These are phyloP conservation scores for Diversispora eburnea DNA, from an alignment of 192 early-diverging fungal genomes.

Conservation along the genomic window DNA sequence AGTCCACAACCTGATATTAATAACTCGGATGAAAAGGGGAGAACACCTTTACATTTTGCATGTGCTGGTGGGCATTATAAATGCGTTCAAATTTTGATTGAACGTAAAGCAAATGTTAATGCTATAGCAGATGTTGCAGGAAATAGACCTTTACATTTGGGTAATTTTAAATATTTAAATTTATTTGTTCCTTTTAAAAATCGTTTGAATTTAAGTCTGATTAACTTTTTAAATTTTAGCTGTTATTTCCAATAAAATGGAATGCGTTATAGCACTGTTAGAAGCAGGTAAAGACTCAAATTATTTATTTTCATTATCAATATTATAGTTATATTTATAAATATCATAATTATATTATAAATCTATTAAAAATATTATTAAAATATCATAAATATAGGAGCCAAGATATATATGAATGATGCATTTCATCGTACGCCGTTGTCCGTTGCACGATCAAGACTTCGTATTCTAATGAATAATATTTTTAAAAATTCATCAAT, in stretches of 20 bases:
- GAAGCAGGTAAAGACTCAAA: constrained; percentile 21
- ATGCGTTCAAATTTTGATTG: constrained; percentile 12
- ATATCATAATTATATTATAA: too few relatives aligned
- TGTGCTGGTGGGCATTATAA: constrained; percentile 18
- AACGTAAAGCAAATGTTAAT: constrained; percentile 24
- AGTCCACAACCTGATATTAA: constrained; percentile 16
- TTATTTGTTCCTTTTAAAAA: background rate
- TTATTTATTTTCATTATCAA: background rate
- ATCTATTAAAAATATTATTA: too few relatives aligned
- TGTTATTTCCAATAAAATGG: constrained; percentile 25
- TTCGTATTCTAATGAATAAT: constrained; percentile 25
- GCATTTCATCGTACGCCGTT: constrained; percentile 17
- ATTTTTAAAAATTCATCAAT: background rate
- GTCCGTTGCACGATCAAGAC: constrained; percentile 18
- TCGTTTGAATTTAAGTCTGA: too few relatives aligned
- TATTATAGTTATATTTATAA: background rate
- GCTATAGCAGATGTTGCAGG: constrained; percentile 23
- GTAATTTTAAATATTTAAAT: background rate
- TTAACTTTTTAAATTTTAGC: constrained; percentile 1
- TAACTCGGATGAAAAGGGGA: constrained; percentile 17
- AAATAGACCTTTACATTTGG: constrained; percentile 27
- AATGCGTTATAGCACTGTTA: constrained; percentile 18
- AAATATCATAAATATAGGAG: background rate
- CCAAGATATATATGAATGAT: constrained; percentile 19
- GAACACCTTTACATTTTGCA: constrained; percentile 28